A percentile compares a stretch with the other conserved stretches of the same genome.
Evolutionary conservation across 169 alveolate species (phyloP).

Genomic region (Eimeria mitis): DNA sequence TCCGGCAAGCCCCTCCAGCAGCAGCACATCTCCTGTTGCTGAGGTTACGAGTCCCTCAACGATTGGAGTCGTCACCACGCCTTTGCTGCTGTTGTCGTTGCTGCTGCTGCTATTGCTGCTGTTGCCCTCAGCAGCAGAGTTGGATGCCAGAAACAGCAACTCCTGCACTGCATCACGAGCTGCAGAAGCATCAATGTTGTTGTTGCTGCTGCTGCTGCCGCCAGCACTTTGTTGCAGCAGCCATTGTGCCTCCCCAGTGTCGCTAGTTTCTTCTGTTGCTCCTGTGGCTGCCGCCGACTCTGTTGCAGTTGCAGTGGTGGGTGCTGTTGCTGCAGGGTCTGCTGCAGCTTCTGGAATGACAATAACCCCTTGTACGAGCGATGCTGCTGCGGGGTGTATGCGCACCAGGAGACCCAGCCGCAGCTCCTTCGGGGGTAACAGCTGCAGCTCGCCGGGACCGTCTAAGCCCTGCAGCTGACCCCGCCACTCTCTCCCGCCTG

Average conservation of each 20-base stretch:
- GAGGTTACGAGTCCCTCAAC: constrained; percentile 38
- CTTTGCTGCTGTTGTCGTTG: constrained; percentile 29
- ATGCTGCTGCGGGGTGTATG: constrained; percentile 73
- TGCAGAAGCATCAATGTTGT: neutral
- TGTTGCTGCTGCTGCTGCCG: constrained; percentile 35
- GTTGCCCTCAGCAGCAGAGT: neutral
- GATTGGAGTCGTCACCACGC: constrained; percentile 2
- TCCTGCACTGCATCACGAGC: constrained; percentile 26
- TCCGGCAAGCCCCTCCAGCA: constrained; percentile 64
- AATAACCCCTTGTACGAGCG: constrained; percentile 16
- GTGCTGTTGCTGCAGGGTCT: constrained; percentile 21
- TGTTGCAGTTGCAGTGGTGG: neutral
- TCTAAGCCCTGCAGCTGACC: constrained; percentile 3
- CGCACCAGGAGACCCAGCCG: constrained; percentile 68
- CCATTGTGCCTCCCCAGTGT: neutral
- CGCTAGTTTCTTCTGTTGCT: neutral
- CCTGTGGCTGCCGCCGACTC: neutral
- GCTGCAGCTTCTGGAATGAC: constrained; percentile 37
- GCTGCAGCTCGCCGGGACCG: constrained; percentile 38
- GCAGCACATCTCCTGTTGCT: constrained; percentile 29
- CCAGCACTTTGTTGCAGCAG: neutral
- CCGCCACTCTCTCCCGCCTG: constrained; percentile 44
- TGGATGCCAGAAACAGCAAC: neutral
- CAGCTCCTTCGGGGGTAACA: constrained; percentile 47
- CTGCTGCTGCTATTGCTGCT: constrained; percentile 25